phyloP scores from a whole-genome alignment of 2,329 filamentous ascomycete species.

The Neocucurbitaria cava region DNA sequence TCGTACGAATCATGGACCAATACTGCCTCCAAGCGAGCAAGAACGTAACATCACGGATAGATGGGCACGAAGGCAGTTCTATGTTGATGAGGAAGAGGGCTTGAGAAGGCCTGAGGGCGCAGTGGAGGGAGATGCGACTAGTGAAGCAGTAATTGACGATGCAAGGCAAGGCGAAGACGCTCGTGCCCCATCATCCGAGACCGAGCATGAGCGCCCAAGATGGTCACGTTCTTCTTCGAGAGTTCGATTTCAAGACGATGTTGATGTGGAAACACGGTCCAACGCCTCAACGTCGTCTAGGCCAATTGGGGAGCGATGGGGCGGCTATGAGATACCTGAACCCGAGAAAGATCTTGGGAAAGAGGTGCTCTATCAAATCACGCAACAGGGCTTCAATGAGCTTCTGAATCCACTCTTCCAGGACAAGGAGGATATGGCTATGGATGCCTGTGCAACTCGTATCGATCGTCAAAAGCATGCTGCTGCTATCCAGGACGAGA shows the following conservation, averaged over 20 bases:
- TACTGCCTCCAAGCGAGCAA: conserved; percentile 10
- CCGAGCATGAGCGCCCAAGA: conserved; percentile 14
- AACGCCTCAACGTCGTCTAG: conserved; percentile 76
- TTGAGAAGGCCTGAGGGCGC: conserved; percentile 45
- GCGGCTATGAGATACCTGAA: conserved; percentile 78
- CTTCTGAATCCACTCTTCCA: conserved; percentile 87
- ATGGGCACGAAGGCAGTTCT: conserved; percentile 80
- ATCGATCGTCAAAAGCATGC: conserved; percentile 35
- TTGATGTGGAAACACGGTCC: conserved; percentile 73
- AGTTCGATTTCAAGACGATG: conserved; percentile 76
- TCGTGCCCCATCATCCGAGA: conserved; percentile 6
- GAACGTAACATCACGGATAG: conserved; percentile 61
- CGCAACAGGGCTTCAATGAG: conserved; percentile 92
- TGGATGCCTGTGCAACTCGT: conserved; percentile 63
- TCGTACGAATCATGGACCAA: conserved; percentile 7
- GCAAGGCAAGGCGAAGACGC: conserved; percentile 4
- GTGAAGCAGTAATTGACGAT: conserved; percentile 14
- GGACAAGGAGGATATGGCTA: conserved; percentile 76
- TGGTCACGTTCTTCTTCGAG: conserved; percentile 79
- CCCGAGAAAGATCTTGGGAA: conserved; percentile 83
- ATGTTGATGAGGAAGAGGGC: conserved; percentile 85
- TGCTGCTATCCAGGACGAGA: conserved; percentile 26
- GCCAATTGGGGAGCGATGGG: conserved; percentile 72
- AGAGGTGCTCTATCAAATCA: conserved; percentile 89
- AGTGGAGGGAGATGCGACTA: conserved; percentile 11